Evolutionary conservation across 306 rosid genomes (phyloP).

Genomic region (Ormosia semicastrata): DNA sequence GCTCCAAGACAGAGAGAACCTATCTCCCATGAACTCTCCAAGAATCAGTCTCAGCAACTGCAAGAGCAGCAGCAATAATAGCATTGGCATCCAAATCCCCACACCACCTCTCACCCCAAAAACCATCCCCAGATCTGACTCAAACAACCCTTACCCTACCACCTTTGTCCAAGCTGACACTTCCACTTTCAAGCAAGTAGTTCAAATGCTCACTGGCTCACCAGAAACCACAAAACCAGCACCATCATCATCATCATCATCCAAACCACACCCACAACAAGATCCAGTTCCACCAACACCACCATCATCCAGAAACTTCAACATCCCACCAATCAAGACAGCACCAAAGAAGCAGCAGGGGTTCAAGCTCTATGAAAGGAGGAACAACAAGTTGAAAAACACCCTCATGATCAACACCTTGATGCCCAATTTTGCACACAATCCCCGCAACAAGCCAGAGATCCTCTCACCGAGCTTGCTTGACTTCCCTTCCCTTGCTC

Average conservation of each 20-base stretch:
- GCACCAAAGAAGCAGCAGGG: slow-evolving; percentile 59
- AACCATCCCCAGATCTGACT: slow-evolving; percentile 87
- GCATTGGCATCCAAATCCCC: slow-evolving; percentile 42
- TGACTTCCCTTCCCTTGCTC: slow-evolving; percentile 82
- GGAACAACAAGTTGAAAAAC: slow-evolving; percentile 73
- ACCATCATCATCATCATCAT: slow-evolving; percentile 25
- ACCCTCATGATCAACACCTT: slow-evolving; percentile 78
- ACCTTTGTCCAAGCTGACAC: slow-evolving; percentile 97
- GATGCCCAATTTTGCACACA: slow-evolving; percentile 59
- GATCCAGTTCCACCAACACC: slow-evolving; percentile 34
- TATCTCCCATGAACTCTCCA: slow-evolving; percentile 62
- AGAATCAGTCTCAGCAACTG: slow-evolving; percentile 55
- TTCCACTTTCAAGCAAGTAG: slow-evolving; percentile 88
- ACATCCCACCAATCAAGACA: slow-evolving; percentile 68
- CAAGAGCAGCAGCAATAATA: slow-evolving; percentile 37
- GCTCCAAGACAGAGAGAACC: slow-evolving; percentile 58
- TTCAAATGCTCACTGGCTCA: slow-evolving; percentile 97
- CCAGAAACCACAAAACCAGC: slow-evolving; percentile 44
- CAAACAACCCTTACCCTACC: slow-evolving; percentile 78
- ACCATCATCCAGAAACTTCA: slow-evolving; percentile 53
- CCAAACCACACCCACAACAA: slow-evolving; percentile 20
- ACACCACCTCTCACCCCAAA: slow-evolving; percentile 63
- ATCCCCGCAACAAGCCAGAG: slow-evolving; percentile 61
- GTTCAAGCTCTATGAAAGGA: slow-evolving; percentile 86
- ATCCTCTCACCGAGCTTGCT: slow-evolving; percentile 87